These are phyloP conservation scores for Podila clonocystis DNA, from an alignment of 192 early-diverging fungal genomes.

Conservation along the genomic window DNA sequence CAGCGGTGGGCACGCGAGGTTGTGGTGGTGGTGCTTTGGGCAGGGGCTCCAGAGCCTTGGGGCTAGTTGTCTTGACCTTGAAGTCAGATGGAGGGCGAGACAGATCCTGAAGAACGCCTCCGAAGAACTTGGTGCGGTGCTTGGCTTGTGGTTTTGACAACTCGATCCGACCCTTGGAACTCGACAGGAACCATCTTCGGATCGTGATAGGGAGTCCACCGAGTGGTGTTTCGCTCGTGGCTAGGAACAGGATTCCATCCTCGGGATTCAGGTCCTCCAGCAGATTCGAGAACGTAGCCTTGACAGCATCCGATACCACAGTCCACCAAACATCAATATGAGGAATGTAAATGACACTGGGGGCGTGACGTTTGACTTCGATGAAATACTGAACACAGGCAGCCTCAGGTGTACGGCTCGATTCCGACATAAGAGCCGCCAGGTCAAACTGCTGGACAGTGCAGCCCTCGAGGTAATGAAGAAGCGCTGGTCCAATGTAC, in stretches of 20 bases:
- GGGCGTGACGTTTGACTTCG: constrained; percentile 69
- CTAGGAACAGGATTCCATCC: constrained; percentile 65
- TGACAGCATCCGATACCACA: constrained; percentile 52
- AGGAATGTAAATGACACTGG: constrained; percentile 69
- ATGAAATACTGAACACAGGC: constrained; percentile 63
- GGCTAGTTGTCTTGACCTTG: background rate
- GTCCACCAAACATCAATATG: constrained; percentile 62
- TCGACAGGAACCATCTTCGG: constrained; percentile 40
- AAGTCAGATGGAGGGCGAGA: constrained; percentile 44
- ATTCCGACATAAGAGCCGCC: constrained; percentile 56
- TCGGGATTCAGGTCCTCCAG: constrained; percentile 56
- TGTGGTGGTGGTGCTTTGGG: constrained; percentile 60
- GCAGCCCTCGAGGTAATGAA: constrained; percentile 66
- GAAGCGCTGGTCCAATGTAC: constrained; percentile 60
- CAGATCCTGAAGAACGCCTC: constrained; percentile 37
- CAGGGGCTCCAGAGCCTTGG: constrained; percentile 36
- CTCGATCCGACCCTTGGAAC: constrained; percentile 29
- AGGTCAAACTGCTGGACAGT: constrained; percentile 67
- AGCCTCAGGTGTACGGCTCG: constrained; percentile 57
- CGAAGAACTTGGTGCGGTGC: constrained; percentile 28
- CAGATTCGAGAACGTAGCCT: constrained; percentile 58
- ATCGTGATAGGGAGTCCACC: constrained; percentile 49
- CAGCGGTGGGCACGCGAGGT: constrained; percentile 58
- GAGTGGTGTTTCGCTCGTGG: constrained; percentile 59
- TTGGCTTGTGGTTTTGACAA: constrained; percentile 17